Base-by-base conservation (phyloP, 2,329 filamentous ascomycete species). In the Diplodia seriata region DNA sequence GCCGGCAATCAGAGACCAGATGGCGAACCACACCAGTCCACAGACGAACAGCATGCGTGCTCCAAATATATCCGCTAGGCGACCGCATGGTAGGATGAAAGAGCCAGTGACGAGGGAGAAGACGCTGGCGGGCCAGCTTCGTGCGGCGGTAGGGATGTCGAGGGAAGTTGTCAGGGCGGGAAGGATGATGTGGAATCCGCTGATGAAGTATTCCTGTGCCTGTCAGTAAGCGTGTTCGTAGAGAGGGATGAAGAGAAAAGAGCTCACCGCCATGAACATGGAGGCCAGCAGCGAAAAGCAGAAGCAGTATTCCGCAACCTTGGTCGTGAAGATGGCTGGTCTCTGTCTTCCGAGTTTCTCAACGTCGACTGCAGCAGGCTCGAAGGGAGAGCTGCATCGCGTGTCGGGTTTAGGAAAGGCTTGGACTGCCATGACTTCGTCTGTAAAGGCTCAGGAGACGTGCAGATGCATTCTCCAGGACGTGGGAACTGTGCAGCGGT, bases 1-100 rank as follows among this genome's bases (percentile, higher is more conserved):
- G 12, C 91, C 91, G 18, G 85, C 86, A 66, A 92, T 80, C 65
- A 94, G 78, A 11, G 87, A 89, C 87, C 91, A 94, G 47, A 89
- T 70, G 8, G 87, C 76, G 62, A 92, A 85, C 91, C 91, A 86
- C 4, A 76, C 71, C 68, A 80, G 85, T 0, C 91, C 90, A 66
- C 85, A 84, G 0, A 90, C 84, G 68, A 92, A 87, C 0, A 93
- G 83, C 1, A 89, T 72, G 79, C 89, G 76, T 79, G 87, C 73
- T 79, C 90, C 91, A 29, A 80, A 84, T 87, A 92, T 79, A 80
- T 91, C 77, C 75, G 85, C 72, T 74, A 87, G 51, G 74, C 84
- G 74, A 78, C 83, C 86, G 71, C 90, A 90, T 69, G 76, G 77
- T 11, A 80, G 68, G 2, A 79, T 73, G 53, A 79, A 77, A 0